Evolutionary conservation across 75 land plant species (phyloP), one percentile per base, ranked within the genome.

Genomic region (Pseudotsuga menziesii): DNA sequence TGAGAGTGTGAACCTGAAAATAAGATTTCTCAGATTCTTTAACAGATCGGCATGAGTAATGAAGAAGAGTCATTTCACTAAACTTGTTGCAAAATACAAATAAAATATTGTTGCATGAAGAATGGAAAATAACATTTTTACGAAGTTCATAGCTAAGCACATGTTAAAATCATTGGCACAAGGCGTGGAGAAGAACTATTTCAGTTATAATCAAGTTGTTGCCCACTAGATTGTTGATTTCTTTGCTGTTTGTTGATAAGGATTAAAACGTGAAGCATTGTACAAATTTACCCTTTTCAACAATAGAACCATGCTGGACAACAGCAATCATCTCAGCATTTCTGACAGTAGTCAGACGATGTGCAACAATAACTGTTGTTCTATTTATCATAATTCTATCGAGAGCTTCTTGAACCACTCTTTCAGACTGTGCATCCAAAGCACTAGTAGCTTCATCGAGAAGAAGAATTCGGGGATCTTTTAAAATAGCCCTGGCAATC

Each of bases 391-490:
- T 91, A 36, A 88, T 75, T 36, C 83, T 85, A 3, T 70, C 88
- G 0, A 91, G 84, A 25, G 94, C 96, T 32, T 93, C 91, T 80
- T 93, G 94, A n/a, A 93, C 94, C 16, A 88, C 59, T 26, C 84
- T 81, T 75, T 93, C 94, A 6, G 93, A 93, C 78, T 85, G 91
- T 1, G 88, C 85, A 87, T 93, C 96, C 56, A 93, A 76, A 1
- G 96, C 93, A 76, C 96, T 93, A 61, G 93, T 93, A 11, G 96
- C 96, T 80, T 93, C 96, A 81, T 93, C 96, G 11, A 93, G 87
- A 15, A 93, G 89, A 5, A 93, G 83, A 23, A 93, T 91, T 58
- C 72, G 80, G 1, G 96, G 96, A 64, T 93, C 85, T 82, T 89
- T 93, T 60, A 93, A 67, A 27, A 93, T 91, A 17, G 96, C 94